A percentile compares a stretch with the other conserved stretches of the same genome.
These are phyloP conservation scores for Wickerhamomyces canadensis DNA, from an alignment of 805 yeast species.

Conservation along the genomic window DNA sequence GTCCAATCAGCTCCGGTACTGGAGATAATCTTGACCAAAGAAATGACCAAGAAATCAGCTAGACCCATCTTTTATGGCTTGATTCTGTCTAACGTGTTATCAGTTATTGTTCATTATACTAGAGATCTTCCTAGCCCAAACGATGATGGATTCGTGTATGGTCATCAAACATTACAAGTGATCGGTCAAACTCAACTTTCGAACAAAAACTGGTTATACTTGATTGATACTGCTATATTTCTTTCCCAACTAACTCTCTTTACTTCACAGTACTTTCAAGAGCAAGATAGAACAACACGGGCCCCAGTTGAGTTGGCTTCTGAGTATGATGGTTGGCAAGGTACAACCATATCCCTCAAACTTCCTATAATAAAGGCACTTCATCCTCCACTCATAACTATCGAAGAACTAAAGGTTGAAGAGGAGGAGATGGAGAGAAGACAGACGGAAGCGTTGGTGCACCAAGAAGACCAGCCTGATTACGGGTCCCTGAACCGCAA, in stretches of 20 bases:
- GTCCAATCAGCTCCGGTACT: constrained; percentile 4
- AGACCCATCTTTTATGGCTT: constrained; percentile 7
- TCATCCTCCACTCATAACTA: constrained; percentile 8
- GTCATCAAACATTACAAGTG: constrained; percentile 21
- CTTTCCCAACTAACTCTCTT: constrained; percentile 14
- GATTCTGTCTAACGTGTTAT: constrained; percentile 6
- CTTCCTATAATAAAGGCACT: constrained; percentile 11
- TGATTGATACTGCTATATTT: constrained; percentile 13
- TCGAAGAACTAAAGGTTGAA: constrained; percentile 11
- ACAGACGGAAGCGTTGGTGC: not conserved
- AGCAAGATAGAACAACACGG: constrained; percentile 1
- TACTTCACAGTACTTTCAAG: constrained; percentile 8
- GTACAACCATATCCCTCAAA: constrained; percentile 12
- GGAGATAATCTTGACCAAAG: constrained; percentile 7
- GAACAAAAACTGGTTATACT: constrained; percentile 11
- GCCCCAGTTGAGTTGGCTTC: constrained; percentile 2
- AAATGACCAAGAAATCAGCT: constrained; percentile 7
- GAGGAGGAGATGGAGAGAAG: constrained; percentile 8
- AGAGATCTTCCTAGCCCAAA: constrained; percentile 19
- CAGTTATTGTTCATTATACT: constrained; percentile 8
- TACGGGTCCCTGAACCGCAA: no score
- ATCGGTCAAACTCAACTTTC: constrained; percentile 20
- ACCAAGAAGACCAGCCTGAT: not conserved
- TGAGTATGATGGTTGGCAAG: constrained; percentile 22
- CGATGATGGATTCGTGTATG: constrained; percentile 20